phyloP scores from a whole-genome alignment of 192 early-diverging fungal genomes.

The Rhizophagus clarus region DNA sequence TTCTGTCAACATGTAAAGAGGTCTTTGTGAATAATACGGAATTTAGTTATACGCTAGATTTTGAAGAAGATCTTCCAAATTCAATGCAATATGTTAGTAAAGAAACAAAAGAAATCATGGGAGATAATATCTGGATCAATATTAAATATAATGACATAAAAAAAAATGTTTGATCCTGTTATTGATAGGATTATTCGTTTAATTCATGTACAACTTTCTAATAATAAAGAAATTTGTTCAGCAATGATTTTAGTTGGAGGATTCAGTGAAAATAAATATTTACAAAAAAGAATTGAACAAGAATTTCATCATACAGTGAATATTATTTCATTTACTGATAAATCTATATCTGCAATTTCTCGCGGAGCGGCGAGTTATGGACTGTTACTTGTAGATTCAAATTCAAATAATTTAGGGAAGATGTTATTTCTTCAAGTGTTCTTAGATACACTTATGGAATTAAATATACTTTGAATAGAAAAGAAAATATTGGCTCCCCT shows the following conservation, averaged over 20 bases:
- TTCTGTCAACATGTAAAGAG: neutral
- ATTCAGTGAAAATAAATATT: slow-evolving; percentile 39
- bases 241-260: slow-evolving; percentile 46
- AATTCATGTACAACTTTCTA: slow-evolving; percentile 38
- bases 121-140: slow-evolving; percentile 49
- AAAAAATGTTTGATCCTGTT: slow-evolving; percentile 38
- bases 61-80: neutral
- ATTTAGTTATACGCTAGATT: neutral
- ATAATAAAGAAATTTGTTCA: slow-evolving; percentile 26
- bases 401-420: no score
- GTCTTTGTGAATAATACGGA: neutral
- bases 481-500: no score
- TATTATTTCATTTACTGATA: slow-evolving; percentile 35
- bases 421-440: no score
- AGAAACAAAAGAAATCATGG: slow-evolving; percentile 35
- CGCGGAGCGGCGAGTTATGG: neutral
- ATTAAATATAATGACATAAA: slow-evolving; percentile 44
- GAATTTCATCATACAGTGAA: slow-evolving; percentile 36
- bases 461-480: no score
- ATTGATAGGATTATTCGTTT: slow-evolving; percentile 37
- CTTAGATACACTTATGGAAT: no score
- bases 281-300: slow-evolving; percentile 38
- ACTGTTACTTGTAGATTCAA: no score
- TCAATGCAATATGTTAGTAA: neutral
- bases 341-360: slow-evolving; percentile 31